A percentile compares a stretch with the other conserved stretches of the same genome.
These are phyloP conservation scores for Globisporangium perplexum DNA, from an alignment of 352 stramenopile species.

Conservation along the genomic window DNA sequence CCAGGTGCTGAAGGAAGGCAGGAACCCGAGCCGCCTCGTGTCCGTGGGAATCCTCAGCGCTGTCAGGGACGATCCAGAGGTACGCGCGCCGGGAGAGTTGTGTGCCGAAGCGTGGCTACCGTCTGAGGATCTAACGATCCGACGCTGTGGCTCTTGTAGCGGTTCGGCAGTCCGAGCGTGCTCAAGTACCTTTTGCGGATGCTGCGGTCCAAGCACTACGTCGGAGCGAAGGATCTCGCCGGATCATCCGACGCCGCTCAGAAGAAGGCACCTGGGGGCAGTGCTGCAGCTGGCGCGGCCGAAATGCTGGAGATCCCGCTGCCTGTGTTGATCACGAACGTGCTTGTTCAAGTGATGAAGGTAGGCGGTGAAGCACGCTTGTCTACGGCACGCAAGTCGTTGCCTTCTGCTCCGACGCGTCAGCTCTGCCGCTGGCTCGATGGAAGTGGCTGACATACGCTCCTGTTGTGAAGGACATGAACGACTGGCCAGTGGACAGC, in stretches of 20 bases:
- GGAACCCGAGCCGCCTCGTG: conserved; percentile 49
- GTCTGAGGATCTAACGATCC: too few relatives aligned
- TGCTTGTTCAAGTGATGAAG: conserved; percentile 67
- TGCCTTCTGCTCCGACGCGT: not conserved
- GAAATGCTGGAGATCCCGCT: conserved; percentile 54
- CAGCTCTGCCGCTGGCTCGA: not conserved
- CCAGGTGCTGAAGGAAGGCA: conserved; percentile 49
- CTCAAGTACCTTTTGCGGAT: conserved; percentile 77
- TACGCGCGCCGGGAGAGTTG: too few relatives aligned
- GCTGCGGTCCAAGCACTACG: conserved; percentile 79
- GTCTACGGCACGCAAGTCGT: not conserved
- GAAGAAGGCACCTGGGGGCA: conserved; percentile 19
- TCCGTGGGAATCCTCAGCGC: conserved; percentile 48
- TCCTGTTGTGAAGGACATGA: conserved; percentile 20
- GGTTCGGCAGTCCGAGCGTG: conserved; percentile 46
- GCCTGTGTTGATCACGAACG: conserved; percentile 65
- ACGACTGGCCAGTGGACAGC: conserved; percentile 71
- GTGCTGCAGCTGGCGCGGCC: conserved; percentile 7
- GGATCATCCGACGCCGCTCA: conserved; percentile 1
- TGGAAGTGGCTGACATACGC: not conserved
- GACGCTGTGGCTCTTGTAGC: conserved; percentile 9
- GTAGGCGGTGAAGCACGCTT: conserved; percentile 6
- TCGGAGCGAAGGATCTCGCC: conserved; percentile 31
- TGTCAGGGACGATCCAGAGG: conserved; percentile 49
- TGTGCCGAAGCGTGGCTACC: too few relatives aligned